phyloP scores from a whole-genome alignment of 495 filamentous ascomycete genomes.

The Delitschia confertaspora region DNA sequence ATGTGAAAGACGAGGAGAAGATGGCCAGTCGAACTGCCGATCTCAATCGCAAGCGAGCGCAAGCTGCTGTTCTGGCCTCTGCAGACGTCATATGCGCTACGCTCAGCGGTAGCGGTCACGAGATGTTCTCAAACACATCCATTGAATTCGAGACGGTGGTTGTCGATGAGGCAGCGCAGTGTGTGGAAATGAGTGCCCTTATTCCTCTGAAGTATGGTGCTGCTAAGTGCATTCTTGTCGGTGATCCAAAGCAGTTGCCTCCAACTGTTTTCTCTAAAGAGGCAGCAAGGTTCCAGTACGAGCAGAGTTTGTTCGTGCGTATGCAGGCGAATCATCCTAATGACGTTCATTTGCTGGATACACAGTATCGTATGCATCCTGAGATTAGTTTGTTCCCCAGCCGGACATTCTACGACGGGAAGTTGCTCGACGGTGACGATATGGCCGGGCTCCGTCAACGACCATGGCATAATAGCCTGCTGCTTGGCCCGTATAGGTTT shows the following conservation, averaged over 20 bases:
- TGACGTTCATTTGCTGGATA: constrained; percentile 90
- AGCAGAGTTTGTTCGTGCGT: constrained; percentile 94
- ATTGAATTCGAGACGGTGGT: constrained; percentile 98
- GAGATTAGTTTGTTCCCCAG: constrained; percentile 88
- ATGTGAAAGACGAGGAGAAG: constrained; percentile 72
- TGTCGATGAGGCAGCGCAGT: constrained; percentile 97
- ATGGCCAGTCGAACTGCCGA: constrained; percentile 70
- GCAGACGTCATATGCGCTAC: constrained; percentile 93
- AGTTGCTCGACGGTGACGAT: constrained; percentile 69
- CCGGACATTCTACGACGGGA: constrained; percentile 80
- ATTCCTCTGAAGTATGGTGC: constrained; percentile 97
- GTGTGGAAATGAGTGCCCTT: constrained; percentile 89
- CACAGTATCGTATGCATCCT: constrained; percentile 98
- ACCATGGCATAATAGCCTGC: constrained; percentile 73
- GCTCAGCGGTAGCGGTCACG: constrained; percentile 89
- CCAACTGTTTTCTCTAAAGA: constrained; percentile 92
- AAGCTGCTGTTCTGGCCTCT: constrained; percentile 82
- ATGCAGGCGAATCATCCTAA: constrained; percentile 89
- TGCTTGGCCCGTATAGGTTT: constrained; percentile 92
- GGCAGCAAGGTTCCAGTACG: constrained; percentile 87
- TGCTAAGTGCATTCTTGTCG: constrained; percentile 92
- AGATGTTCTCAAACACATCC: constrained; percentile 90
- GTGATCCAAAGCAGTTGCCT: constrained; percentile 93
- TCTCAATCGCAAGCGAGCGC: constrained; percentile 69
- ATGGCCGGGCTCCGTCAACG: constrained; percentile 67